Base-by-base conservation (phyloP, 2,329 filamentous ascomycete genomes). In the Leptoxyphium fumago region DNA sequence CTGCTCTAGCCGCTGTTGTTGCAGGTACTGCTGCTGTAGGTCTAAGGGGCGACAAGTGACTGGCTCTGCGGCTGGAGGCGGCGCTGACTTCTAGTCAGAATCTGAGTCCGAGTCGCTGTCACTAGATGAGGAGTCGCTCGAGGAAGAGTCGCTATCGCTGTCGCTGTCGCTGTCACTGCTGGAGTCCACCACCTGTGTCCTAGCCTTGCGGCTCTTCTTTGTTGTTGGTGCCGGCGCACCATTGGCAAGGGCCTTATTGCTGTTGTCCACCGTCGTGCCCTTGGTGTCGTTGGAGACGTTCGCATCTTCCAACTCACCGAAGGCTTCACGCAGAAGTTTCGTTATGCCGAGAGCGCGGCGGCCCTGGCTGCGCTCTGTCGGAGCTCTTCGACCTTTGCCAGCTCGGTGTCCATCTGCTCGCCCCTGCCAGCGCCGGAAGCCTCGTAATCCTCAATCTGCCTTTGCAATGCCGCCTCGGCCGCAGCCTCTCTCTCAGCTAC, bases 391-490 rank as follows among this genome's bases (percentile, higher is more conserved):
- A 53, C 18, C 29, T 60, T 51, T 41, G 65, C 47, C 38, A 18
- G 17, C 14, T 40, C 14, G 13, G 11, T 11, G 38, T 61, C 54
- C 5, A 61, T 44, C 42, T 63, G 55, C 52, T 46, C 65, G 53
- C 8, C 58, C 44, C 43, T 54, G 50, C 46, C 58, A 47, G 38
- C 57, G 51, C 48, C 50, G 10, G 40, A 57, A 13, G 44, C 29
- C 1, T 47, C 41, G 17, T 47, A 46, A 2, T 41, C 44, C 10
- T 53, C 47, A 4, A 64, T 50, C 2, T 62, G 57, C 18, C 59
- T 56, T 17, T 61, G 45, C 8, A 65, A 50, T 2, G 63, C 64
- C 15, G 56, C 55, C 5, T 62, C 57, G 38, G 63, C 58, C 7
- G 62, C 61, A 3, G 55, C 55, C 44, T 61, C 52, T 11, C 65